phyloP scores from a whole-genome alignment of 768 basidiomycete species.

The Gymnopilus dilepis region DNA sequence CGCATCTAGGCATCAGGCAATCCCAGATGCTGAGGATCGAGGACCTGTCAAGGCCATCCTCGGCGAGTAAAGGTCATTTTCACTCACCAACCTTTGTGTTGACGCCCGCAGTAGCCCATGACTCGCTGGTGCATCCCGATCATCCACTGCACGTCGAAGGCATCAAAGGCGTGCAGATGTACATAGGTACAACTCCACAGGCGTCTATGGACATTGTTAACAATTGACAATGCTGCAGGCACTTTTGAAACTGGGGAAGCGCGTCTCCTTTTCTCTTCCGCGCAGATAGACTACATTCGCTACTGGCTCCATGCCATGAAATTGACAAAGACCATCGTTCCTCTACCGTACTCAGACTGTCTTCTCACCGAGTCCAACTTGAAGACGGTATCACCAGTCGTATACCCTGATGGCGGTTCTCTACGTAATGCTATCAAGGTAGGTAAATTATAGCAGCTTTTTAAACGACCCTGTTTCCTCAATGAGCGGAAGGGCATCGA shows the following conservation, averaged over 20 bases:
- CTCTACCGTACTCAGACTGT: constrained; percentile 80
- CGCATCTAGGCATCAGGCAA: constrained; percentile 53
- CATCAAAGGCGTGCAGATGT: constrained; percentile 71
- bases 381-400: constrained; percentile 59
- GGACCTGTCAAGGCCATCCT: constrained; percentile 72
- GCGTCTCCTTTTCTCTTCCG: constrained; percentile 81
- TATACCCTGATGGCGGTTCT: constrained; percentile 57
- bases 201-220: not conserved
- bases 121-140: constrained; percentile 69
- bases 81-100: not conserved
- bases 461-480: not conserved
- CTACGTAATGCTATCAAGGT: constrained; percentile 70
- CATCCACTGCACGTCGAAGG: constrained; percentile 74
- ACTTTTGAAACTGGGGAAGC: constrained; percentile 75
- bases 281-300: constrained; percentile 83
- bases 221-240: constrained; percentile 39
- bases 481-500: constrained; percentile 61
- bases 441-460: constrained; percentile 4
- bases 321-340: constrained; percentile 65
- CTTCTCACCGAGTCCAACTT: constrained; percentile 67
- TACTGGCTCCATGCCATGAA: constrained; percentile 83
- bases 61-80: constrained; percentile 31
- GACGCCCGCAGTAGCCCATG: constrained; percentile 50
- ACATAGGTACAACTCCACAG: constrained; percentile 56
- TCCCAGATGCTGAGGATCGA: constrained; percentile 64